These are phyloP conservation scores for Alternaria sp. DNA, from an alignment of 2,329 filamentous ascomycete genomes.

Conservation along the genomic window DNA sequence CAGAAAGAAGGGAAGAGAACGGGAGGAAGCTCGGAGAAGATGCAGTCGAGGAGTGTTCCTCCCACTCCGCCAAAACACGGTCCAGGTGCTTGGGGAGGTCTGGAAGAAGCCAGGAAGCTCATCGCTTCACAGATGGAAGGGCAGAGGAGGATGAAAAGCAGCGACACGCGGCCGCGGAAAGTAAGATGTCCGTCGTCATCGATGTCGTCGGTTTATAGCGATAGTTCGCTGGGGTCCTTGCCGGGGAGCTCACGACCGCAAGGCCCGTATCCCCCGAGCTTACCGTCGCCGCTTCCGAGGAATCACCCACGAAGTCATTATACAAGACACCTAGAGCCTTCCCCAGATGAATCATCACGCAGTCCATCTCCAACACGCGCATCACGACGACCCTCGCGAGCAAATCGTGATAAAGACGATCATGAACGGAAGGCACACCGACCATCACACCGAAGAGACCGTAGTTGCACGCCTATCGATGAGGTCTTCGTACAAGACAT, in stretches of 20 bases:
- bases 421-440: not conserved
- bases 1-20: not conserved
- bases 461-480: no score
- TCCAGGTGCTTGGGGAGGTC: not conserved
- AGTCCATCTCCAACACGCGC: not conserved
- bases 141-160: not conserved
- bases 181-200: not conserved
- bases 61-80: not conserved
- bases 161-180: not conserved
- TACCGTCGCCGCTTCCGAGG: not conserved
- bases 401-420: no score
- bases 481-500: not conserved
- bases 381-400: not conserved
- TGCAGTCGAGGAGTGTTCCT: no score
- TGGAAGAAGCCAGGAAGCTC: not conserved
- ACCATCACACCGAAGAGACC: not conserved
- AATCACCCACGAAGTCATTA: not conserved
- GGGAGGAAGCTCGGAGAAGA: no score
- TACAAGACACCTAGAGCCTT: not conserved
- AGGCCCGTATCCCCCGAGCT: not conserved
- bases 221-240: not conserved
- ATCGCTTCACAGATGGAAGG: not conserved
- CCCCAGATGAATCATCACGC: not conserved
- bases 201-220: not conserved
- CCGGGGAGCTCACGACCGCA: not conserved